phyloP scores from a whole-genome alignment of 345 rosid genomes.

The Streptanthus diversifolius region DNA sequence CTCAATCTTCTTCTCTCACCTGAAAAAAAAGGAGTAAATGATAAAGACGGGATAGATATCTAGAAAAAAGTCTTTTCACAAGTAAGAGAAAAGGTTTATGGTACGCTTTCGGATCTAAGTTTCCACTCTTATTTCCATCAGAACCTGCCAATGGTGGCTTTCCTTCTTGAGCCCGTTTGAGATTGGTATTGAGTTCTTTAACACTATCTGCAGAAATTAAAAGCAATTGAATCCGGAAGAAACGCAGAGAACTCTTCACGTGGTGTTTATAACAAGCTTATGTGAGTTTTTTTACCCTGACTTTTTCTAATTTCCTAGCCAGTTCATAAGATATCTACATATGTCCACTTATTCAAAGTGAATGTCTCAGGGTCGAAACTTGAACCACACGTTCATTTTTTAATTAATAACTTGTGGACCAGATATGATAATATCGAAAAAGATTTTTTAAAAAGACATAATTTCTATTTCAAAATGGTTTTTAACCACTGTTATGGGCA shows the following conservation, averaged over 20 bases:
- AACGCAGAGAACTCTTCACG: background rate
- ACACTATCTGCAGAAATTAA: slow-evolving; percentile 41
- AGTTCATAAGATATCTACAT: too few species aligned
- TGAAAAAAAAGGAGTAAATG: slow-evolving; percentile 30
- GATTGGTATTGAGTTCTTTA: slow-evolving; percentile 64
- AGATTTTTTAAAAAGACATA: too few species aligned
- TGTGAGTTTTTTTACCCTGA: too few species aligned
- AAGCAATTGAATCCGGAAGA: background rate
- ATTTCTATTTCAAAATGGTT: too few species aligned
- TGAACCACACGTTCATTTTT: too few species aligned
- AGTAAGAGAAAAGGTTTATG: slow-evolving; percentile 15
- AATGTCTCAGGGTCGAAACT: too few species aligned
- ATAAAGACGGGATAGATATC: background rate
- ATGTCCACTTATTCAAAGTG: too few species aligned
- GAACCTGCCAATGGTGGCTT: slow-evolving; percentile 80
- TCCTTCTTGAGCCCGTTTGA: slow-evolving; percentile 81
- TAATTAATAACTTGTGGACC: too few species aligned
- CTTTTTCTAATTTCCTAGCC: too few species aligned
- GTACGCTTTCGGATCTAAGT: slow-evolving; percentile 80
- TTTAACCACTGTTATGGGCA: too few species aligned
- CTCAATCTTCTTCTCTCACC: slow-evolving; percentile 74
- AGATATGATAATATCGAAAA: too few species aligned
- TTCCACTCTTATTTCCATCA: slow-evolving; percentile 82
- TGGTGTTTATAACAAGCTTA: too few species aligned
- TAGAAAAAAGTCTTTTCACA: background rate